Percentiles rank a stretch among this genome's conserved stretches.
phyloP scores from a whole-genome alignment of 1,284 basidiomycete genomes.

The Malassezia pachydermatis region DNA sequence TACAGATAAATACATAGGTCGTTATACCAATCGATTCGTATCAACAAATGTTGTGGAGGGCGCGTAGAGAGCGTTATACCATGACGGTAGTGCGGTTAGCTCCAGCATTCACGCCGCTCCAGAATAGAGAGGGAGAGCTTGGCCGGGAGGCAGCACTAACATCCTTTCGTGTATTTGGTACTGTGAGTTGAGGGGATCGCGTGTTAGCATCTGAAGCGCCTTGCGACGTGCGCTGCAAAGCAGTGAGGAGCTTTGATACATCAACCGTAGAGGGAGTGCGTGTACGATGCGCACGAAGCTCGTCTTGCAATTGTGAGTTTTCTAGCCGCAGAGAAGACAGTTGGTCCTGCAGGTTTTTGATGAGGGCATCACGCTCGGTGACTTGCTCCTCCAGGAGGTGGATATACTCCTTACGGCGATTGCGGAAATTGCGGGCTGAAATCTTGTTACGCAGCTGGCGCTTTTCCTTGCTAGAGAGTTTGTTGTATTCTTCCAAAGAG shows the following conservation, averaged over 20 bases:
- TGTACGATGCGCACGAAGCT: slow-evolving; percentile 52
- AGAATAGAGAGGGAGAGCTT: slow-evolving; percentile 4
- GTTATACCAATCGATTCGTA: too few relatives aligned
- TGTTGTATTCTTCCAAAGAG: slow-evolving; percentile 84
- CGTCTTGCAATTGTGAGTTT: slow-evolving; percentile 62
- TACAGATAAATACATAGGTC: too few relatives aligned
- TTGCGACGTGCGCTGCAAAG: slow-evolving; percentile 56
- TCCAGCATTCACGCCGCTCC: slow-evolving; percentile 1
- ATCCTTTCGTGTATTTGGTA: slow-evolving; percentile 14
- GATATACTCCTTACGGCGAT: slow-evolving; percentile 89
- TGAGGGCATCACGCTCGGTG: slow-evolving; percentile 77
- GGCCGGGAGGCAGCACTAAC: slow-evolving; percentile 3
- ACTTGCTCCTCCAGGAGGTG: slow-evolving; percentile 85
- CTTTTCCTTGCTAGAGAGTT: slow-evolving; percentile 90
- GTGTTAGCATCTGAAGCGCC: background rate
- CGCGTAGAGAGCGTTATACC: background rate
- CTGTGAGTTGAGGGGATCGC: background rate
- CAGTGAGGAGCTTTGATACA: slow-evolving; percentile 52
- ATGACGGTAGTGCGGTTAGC: slow-evolving; percentile 1
- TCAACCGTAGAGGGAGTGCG: slow-evolving; percentile 53
- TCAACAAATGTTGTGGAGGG: background rate
- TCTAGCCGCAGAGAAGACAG: slow-evolving; percentile 67
- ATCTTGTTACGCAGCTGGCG: slow-evolving; percentile 94
- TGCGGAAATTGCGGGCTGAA: slow-evolving; percentile 83
- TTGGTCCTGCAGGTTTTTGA: slow-evolving; percentile 76